Base-by-base conservation (phyloP, 2,329 filamentous ascomycete species). In the Colletotrichum endophyticum region DNA sequence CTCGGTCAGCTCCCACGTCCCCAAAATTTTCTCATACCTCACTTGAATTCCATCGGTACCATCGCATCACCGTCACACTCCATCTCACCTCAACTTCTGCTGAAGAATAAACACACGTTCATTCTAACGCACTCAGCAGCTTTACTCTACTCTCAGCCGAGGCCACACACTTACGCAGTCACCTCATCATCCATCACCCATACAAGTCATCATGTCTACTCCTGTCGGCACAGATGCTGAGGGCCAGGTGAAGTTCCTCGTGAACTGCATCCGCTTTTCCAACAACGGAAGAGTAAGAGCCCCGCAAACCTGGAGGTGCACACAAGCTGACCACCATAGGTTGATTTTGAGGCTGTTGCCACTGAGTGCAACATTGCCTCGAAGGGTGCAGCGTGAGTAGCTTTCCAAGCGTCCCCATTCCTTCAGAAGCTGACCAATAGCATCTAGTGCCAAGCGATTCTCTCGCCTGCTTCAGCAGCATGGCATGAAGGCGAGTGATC, bases 371-470 rank as follows among this genome's bases (percentile, higher is more conserved):
- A 83, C 27, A 93, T 95, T 49, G 88, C 93, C 39, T 88, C 85
- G 83, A 94, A 94, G 84, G 92, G 90, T 16, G 94, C 94, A 27
- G 93, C 93, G 94, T 95, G 89, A 88, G 93, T 90, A 22, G 12
- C 5, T n/a, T 15, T 28, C 3, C 11, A 8, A 11, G 3, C 2
- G 9, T 7, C 9, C 4, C 13, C 1, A 3, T 39, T 7, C 63
- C 11, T 22, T 8, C 27, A 2, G 27, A 63, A 25, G 66, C 28
- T 49, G 19, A 36, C 36, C 8, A 49, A 8, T 12, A 49, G 16
- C 22, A 6, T 34, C 9, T 80, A 94, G 93, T 2, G 90, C 92
- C 78, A 94, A 94, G 84, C 87, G 93, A 79, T 94, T 93, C 80
- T 91, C 93, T 83, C 90, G 93, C 36, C 88, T 95, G 81, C 87